phyloP scores from a whole-genome alignment of 768 basidiomycete species.

The Boletus insuetus region DNA sequence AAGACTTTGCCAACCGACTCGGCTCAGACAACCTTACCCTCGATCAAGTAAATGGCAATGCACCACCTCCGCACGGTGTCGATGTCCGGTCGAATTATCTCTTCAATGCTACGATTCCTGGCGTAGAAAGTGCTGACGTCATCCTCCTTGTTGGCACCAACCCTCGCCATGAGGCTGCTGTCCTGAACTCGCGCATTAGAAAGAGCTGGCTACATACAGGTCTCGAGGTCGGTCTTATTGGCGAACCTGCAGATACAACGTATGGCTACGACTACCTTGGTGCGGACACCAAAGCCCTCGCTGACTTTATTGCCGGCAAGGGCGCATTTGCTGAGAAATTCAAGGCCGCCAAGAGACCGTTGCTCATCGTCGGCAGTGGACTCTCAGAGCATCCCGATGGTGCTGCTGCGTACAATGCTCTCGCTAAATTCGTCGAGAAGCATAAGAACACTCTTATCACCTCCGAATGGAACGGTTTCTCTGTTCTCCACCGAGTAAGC shows the following conservation, averaged over 20 bases:
- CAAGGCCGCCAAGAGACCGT: constrained; percentile 82
- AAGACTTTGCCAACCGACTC: constrained; percentile 88
- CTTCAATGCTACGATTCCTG: constrained; percentile 91
- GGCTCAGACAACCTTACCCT: constrained; percentile 92
- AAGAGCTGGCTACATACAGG: constrained; percentile 90
- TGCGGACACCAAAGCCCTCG: constrained; percentile 65
- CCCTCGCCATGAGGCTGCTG: constrained; percentile 95
- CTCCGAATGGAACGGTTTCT: constrained; percentile 95
- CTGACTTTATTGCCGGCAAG: constrained; percentile 76
- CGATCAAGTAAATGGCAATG: constrained; percentile 67
- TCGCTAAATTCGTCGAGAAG: constrained; percentile 76
- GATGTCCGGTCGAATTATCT: constrained; percentile 96
- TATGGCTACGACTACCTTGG: constrained; percentile 95
- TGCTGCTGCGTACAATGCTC: constrained; percentile 66
- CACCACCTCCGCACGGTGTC: constrained; percentile 73
- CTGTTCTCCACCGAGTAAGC: constrained; percentile 83
- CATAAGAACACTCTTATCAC: constrained; percentile 76
- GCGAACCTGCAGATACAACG: constrained; percentile 85
- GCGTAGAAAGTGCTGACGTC: constrained; percentile 86
- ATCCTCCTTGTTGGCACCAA: constrained; percentile 96
- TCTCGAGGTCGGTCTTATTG: constrained; percentile 86
- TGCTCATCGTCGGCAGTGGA: constrained; percentile 91
- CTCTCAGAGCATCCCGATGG: constrained; percentile 85
- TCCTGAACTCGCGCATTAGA: constrained; percentile 94
- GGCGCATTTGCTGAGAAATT: constrained; percentile 82